Conservation (phyloP, 78 protist genomes). For the Planoprotostelium fungivorum region DNA sequence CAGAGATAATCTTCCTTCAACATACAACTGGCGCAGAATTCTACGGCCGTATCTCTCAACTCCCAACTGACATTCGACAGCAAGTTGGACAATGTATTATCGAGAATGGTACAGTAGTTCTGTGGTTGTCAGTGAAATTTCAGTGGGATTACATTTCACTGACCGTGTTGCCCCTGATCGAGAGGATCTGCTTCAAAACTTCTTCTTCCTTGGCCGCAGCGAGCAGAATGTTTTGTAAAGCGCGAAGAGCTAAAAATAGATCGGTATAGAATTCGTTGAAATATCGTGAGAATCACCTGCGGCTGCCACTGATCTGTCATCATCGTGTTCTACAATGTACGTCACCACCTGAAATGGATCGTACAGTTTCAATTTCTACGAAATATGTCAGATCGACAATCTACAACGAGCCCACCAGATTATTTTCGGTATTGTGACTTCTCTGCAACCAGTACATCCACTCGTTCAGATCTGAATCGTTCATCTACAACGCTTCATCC, state of each 20-base stretch:
- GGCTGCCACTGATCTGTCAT: background rate
- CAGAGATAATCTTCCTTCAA: background rate
- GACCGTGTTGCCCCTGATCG: background rate
- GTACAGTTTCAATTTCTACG: background rate
- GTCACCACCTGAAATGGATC: background rate
- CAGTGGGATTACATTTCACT: background rate
- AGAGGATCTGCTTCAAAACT: background rate
- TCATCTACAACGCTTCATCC: background rate
- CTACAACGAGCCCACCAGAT: background rate
- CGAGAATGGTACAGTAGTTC: background rate
- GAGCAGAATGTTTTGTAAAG: background rate
- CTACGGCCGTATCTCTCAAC: background rate
- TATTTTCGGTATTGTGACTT: background rate
- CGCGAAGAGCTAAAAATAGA: background rate
- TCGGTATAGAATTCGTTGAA: too few species aligned
- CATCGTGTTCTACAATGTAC: background rate
- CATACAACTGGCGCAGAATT: background rate
- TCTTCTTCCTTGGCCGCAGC: background rate
- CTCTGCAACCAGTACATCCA: background rate
- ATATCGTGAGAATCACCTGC: too few species aligned
- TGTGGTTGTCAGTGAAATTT: background rate
- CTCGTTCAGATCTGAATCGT: background rate
- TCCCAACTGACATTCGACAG: background rate
- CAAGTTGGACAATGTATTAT: background rate
- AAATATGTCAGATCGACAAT: background rate